These are phyloP conservation scores for Vickermania spadyakhi DNA, from an alignment of 208 protist genomes.

Conservation along the genomic window DNA sequence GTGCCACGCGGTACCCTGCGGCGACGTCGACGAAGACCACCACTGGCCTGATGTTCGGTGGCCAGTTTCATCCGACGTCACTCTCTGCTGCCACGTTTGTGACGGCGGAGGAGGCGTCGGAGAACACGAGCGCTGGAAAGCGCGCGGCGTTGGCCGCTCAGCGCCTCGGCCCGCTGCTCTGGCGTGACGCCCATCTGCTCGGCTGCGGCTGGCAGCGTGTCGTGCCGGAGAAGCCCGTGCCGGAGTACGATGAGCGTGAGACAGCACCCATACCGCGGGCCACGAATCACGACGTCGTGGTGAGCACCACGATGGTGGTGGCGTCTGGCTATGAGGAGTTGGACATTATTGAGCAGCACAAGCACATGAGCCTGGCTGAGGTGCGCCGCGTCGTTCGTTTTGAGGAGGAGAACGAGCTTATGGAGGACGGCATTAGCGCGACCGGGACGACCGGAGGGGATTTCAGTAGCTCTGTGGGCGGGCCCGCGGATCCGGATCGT, in stretches of 20 bases:
- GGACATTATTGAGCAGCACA: constrained; percentile 32
- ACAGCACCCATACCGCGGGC: background rate
- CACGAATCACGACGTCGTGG: constrained; percentile 5
- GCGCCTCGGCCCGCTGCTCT: constrained; percentile 55
- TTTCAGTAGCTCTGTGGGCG: background rate
- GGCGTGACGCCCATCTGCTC: constrained; percentile 37
- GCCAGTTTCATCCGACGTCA: constrained; percentile 6
- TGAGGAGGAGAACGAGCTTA: background rate
- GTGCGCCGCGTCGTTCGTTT: constrained; percentile 44
- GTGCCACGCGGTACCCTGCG: background rate
- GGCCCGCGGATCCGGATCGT: constrained; percentile 3
- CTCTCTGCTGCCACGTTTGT: constrained; percentile 6
- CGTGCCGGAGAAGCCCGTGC: constrained; percentile 7
- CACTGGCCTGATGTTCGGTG: background rate
- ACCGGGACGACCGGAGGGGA: background rate
- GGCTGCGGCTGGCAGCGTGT: constrained; percentile 65
- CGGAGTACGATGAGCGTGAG: constrained; percentile 5
- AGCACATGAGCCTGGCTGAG: constrained; percentile 42
- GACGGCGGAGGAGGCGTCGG: constrained; percentile 1
- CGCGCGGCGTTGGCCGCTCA: constrained; percentile 17
- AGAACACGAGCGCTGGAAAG: constrained; percentile 13
- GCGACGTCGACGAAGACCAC: background rate
- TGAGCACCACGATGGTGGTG: constrained; percentile 56
- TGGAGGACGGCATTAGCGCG: background rate
- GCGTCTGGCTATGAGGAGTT: constrained; percentile 73